phyloP scores from a whole-genome alignment of 192 early-diverging fungal species.

The Backusella macrospora region DNA sequence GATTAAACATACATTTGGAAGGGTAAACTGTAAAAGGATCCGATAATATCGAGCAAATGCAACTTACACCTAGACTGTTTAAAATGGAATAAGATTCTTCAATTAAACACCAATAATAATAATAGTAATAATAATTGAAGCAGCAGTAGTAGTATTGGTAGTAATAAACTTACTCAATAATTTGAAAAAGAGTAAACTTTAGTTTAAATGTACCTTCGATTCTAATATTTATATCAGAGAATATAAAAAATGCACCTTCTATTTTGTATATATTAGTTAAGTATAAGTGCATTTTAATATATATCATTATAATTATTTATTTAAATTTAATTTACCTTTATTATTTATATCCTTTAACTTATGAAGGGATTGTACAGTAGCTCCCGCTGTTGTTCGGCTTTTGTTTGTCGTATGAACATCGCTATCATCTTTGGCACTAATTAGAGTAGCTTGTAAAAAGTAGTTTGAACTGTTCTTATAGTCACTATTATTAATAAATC shows the following conservation, averaged over 20 bases:
- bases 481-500: not conserved
- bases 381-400: conserved; percentile 77
- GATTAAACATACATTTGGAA: conserved; percentile 9
- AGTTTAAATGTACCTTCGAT: conserved; percentile 86
- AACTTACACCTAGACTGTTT: not conserved
- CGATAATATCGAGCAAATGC: conserved; percentile 8
- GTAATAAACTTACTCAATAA: conserved; percentile 58
- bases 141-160: too few species aligned
- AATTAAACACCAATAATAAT: not conserved
- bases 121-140: too few species aligned
- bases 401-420: conserved; percentile 13
- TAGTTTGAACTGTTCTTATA: conserved; percentile 45
- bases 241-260: conserved; percentile 93
- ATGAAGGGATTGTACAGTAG: conserved; percentile 86
- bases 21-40: conserved; percentile 15
- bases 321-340: conserved; percentile 35
- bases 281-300: not conserved
- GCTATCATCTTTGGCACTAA: not conserved
- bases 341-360: conserved; percentile 85
- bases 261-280: not conserved
- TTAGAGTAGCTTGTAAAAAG: conserved; percentile 18
- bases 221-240: conserved; percentile 89
- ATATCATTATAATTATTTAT: not conserved
- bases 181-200: conserved; percentile 90
- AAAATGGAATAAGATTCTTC: not conserved